Conservation (phyloP, 2,329 filamentous ascomycete species). For the Diaporthe australafricana region DNA sequence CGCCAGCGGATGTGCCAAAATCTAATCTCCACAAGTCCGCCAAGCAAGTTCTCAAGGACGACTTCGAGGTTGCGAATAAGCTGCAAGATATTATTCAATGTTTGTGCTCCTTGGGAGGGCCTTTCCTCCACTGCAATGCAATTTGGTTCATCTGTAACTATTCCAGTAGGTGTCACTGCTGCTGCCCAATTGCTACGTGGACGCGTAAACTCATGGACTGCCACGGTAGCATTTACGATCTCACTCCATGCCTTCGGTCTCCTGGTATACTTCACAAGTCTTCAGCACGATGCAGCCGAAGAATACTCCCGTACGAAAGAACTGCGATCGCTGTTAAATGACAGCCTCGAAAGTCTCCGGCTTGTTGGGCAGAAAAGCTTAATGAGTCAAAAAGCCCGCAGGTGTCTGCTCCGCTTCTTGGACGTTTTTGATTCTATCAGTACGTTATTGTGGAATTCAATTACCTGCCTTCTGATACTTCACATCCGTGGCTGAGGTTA, state of each 20-base stretch:
- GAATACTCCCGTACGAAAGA: neutral
- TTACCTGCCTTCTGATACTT: too few relatives aligned
- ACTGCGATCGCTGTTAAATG: neutral
- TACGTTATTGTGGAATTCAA: neutral
- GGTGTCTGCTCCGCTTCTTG: conserved; percentile 4
- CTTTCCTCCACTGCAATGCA: neutral
- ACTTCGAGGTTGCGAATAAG: neutral
- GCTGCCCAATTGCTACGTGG: too few relatives aligned
- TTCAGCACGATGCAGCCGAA: neutral
- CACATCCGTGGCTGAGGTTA: neutral
- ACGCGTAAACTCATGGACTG: neutral
- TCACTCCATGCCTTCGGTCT: conserved; percentile 9
- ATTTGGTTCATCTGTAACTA: conserved; percentile 12
- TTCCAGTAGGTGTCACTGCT: neutral
- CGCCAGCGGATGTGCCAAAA: neutral
- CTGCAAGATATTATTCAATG: neutral
- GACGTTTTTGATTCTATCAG: neutral
- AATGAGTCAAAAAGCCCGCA: conserved; percentile 13
- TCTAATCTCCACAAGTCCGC: neutral
- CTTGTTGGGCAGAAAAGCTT: neutral
- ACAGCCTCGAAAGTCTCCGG: neutral
- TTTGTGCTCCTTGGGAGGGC: neutral
- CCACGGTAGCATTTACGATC: neutral
- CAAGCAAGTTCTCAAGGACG: neutral
- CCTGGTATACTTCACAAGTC: neutral